Conservation (phyloP, 2,329 filamentous ascomycete genomes). For the Paraphoma sp. region DNA sequence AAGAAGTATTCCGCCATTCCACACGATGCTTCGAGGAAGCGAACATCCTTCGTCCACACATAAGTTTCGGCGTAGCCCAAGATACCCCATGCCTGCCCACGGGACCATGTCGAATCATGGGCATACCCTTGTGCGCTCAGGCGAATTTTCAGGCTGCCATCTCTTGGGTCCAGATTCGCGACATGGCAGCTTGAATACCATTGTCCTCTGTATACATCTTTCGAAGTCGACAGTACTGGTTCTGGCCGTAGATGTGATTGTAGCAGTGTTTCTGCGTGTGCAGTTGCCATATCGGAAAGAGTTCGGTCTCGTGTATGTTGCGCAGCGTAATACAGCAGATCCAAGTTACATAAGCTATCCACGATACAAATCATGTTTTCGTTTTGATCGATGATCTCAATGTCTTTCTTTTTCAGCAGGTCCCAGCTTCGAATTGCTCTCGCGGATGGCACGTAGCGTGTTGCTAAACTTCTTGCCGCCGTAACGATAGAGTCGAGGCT, state of each 20-base stretch:
- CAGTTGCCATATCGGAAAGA: conserved; percentile 46
- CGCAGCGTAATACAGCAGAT: conserved; percentile 53
- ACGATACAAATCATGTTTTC: conserved; percentile 53
- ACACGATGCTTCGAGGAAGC: conserved; percentile 51
- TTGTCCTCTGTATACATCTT: conserved; percentile 18
- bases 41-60: conserved; percentile 48
- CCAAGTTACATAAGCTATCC: conserved; percentile 46
- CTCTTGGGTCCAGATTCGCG: conserved; percentile 49
- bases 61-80: conserved; percentile 53
- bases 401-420: conserved; percentile 49
- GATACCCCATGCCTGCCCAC: conserved; percentile 57
- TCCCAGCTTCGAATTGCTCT: conserved; percentile 55
- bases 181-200: conserved; percentile 49
- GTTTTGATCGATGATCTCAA: conserved; percentile 45
- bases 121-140: conserved; percentile 54
- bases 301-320: conserved; percentile 35
- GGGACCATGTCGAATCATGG: conserved; percentile 51
- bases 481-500: conserved; percentile 45
- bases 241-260: conserved; percentile 52
- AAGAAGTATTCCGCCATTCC: conserved; percentile 55
- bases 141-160: conserved; percentile 45
- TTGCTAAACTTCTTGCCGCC: conserved; percentile 47
- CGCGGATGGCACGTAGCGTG: conserved; percentile 45
- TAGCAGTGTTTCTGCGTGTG: conserved; percentile 51
- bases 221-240: conserved; percentile 3